Evolutionary conservation across 345 rosid genomes (phyloP).

Genomic region (Syzygium jambos): DNA sequence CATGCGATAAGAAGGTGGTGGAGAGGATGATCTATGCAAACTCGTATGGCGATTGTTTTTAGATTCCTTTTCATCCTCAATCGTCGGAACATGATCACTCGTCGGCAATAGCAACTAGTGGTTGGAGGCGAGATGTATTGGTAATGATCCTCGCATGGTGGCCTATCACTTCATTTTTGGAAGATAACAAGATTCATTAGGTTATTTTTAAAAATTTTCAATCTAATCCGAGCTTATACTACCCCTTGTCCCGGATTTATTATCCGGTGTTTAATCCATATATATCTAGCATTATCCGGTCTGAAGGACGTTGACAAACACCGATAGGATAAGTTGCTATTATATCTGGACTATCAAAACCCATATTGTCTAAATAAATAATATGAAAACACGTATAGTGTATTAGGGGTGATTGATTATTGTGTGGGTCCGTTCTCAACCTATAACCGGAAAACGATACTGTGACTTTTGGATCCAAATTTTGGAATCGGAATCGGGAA

Average conservation of each 20-base stretch:
- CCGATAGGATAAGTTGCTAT: not conserved
- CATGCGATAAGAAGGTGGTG: conserved; percentile 27
- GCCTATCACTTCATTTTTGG: not conserved
- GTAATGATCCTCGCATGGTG: not conserved
- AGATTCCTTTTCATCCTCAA: not conserved
- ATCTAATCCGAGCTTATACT: not conserved
- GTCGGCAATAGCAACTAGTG: rapidly evolving
- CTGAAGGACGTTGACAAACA: not conserved
- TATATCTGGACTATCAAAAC: not conserved
- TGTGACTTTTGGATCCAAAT: too few relatives aligned
- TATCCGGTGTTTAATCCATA: not conserved
- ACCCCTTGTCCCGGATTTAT: not conserved
- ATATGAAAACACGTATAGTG: not conserved
- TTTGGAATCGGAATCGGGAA: too few relatives aligned
- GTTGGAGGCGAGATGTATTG: not conserved
- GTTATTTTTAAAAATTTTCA: not conserved
- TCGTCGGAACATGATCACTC: not conserved
- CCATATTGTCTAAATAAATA: not conserved
- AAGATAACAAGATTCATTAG: not conserved
- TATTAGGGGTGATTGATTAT: not conserved
- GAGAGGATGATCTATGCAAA: conserved; percentile 26
- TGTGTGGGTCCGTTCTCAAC: rapidly evolving
- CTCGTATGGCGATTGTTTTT: not conserved
- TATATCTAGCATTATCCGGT: not conserved
- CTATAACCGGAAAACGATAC: too few relatives aligned